Conservation (phyloP, 129 eudicot species). For the Flaveria sonorensis region DNA sequence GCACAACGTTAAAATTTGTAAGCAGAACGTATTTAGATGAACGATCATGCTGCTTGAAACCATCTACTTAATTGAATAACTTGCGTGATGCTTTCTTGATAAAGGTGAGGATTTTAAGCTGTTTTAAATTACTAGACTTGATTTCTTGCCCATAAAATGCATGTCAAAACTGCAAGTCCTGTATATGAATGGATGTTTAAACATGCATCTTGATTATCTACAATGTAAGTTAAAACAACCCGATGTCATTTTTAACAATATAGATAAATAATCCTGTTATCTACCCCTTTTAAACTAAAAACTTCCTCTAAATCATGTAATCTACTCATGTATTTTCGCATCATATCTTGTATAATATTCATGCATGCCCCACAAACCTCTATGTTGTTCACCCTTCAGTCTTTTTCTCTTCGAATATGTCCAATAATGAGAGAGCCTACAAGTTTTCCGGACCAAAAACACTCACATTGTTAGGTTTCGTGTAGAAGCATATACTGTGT, state of each 20-base stretch:
- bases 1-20: conserved; percentile 21
- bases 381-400: conserved; percentile 3
- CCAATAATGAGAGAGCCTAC: conserved; percentile 72
- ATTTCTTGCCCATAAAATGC: not conserved
- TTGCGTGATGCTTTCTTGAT: conserved; percentile 23
- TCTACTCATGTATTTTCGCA: no score
- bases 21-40: conserved; percentile 2
- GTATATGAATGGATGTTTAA: conserved; percentile 12
- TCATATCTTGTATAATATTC: no score
- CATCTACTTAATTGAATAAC: conserved; percentile 9
- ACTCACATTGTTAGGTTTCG: not conserved
- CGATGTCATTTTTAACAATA: not conserved
- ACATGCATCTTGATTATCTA: not conserved
- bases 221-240: not conserved
- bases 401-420: conserved; percentile 60
- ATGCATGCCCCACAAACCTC: no score
- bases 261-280: not conserved
- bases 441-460: not conserved
- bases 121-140: not conserved
- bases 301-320: no score
- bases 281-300: not conserved
- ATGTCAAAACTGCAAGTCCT: not conserved
- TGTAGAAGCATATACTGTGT: not conserved
- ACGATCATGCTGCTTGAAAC: conserved; percentile 14
- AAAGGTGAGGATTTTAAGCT: conserved; percentile 10